phyloP scores from a whole-genome alignment of 768 basidiomycete genomes.

The Thelephora aurantiotincta region DNA sequence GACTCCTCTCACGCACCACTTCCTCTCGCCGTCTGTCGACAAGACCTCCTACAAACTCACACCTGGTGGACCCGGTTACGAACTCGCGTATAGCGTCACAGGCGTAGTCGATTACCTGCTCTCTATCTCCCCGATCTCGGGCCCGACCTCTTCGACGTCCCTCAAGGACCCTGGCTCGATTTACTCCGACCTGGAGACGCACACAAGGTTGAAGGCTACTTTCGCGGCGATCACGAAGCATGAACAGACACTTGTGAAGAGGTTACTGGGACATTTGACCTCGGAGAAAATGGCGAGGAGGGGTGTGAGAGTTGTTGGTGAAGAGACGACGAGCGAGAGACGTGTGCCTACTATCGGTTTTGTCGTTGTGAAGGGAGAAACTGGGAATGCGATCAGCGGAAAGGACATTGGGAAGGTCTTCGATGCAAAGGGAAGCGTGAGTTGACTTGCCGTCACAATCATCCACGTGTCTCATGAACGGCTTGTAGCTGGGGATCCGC shows the following conservation, averaged over 20 bases:
- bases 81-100: slow-evolving; percentile 46
- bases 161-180: not conserved
- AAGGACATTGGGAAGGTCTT: slow-evolving; percentile 49
- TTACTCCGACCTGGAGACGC: slow-evolving; percentile 11
- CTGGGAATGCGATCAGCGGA: slow-evolving; percentile 36
- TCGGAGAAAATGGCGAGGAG: slow-evolving; percentile 28
- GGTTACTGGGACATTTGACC: slow-evolving; percentile 37
- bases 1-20: slow-evolving; percentile 53
- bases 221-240: slow-evolving; percentile 46
- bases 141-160: slow-evolving; percentile 4
- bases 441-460: slow-evolving; percentile 13
- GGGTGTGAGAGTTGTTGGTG: slow-evolving; percentile 59
- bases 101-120: slow-evolving; percentile 50
- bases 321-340: slow-evolving; percentile 24
- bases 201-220: slow-evolving; percentile 26
- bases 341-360: slow-evolving; percentile 64
- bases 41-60: slow-evolving; percentile 46
- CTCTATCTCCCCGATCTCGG: slow-evolving; percentile 30
- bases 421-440: slow-evolving; percentile 47
- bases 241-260: slow-evolving; percentile 42
- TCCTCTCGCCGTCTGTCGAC: slow-evolving; percentile 29
- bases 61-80: slow-evolving; percentile 65
- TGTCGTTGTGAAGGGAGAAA: slow-evolving; percentile 29
- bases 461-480: not conserved
- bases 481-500: slow-evolving; percentile 53